phyloP scores from a whole-genome alignment of 257 asterid species.

The Solanum piurae region DNA sequence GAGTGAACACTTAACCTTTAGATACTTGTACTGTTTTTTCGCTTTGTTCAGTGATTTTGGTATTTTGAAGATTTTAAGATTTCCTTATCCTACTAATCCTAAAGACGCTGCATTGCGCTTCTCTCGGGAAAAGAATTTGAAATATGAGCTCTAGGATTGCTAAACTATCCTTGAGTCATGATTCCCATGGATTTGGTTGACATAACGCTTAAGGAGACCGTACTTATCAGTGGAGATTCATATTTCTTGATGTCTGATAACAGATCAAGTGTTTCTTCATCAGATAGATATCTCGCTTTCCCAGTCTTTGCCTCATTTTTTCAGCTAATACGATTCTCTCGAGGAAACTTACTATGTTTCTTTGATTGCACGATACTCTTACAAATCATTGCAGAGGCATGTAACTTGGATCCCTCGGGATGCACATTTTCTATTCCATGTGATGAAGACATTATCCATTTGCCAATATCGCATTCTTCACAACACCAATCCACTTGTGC shows the following conservation, averaged over 20 bases:
- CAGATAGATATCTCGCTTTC: neutral
- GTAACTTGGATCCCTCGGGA: neutral
- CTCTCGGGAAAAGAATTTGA: neutral
- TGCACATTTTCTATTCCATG: neutral
- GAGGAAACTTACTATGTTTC: neutral
- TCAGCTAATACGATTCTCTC: too few species aligned
- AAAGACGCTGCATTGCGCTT: conserved; percentile 4
- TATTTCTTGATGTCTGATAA: neutral
- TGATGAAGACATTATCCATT: conserved; percentile 3
- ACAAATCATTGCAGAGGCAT: too few species aligned
- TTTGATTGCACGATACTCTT: too few species aligned
- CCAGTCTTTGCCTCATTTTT: too few species aligned
- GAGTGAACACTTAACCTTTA: neutral
- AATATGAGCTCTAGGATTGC: conserved; percentile 1
- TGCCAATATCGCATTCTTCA: conserved; percentile 21
- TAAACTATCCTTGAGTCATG: neutral
- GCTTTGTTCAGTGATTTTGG: neutral
- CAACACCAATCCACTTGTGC: conserved; percentile 32
- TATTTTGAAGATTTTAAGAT: conserved; percentile 9
- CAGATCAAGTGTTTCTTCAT: neutral
- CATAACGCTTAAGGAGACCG: neutral
- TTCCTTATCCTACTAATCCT: conserved; percentile 5
- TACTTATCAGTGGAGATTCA: neutral
- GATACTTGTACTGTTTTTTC: neutral
- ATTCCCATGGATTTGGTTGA: neutral